Evolutionary conservation across 2,329 filamentous ascomycete genomes (phyloP), one percentile per base, ranked within the genome.

Genomic region (Aureobasidium sp.): DNA sequence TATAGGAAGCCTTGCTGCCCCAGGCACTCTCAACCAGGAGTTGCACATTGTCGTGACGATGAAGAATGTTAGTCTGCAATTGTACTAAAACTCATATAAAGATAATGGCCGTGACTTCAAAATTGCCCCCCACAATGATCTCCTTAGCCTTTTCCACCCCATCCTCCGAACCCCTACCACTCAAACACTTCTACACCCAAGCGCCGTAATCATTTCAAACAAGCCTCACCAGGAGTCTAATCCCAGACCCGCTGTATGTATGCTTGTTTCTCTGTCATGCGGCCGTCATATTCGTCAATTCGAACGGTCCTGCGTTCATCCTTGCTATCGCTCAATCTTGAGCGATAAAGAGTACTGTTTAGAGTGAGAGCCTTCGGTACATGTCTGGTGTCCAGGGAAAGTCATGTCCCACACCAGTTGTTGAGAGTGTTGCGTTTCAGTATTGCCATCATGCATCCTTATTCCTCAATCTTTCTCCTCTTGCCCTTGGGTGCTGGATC

Each of bases 401-500:
- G 24, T n/a, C 29, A n/a, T 37, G 19, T 52, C 33, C 19, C 7
- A 19, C 14, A 39, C 33, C 49, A 27, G 19, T 15, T 8, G 14
- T 39, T 11, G 33, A 27, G 17, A 27, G 19, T 9, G 6, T 39
- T 39, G 49, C 35, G 8, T 42, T 29, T 14, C 5, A 40, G 17
- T 15, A 40, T 5, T 15, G 3, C 35, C 12, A 29, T 6, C 8
- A 5, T n/a, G 9, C 50, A 19, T 29, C 2, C 17, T 62, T 44
- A 62, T 33, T 63, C 62, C 24, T 63, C 81, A 63, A 85, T 75
- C 79, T 90, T 95, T 78, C 92, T 87, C 77, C 91, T 85, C 82
- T 97, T 97, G 66, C 92, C 92, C 74, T 92, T 92, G 8, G 91
- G 93, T 40, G 92, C 91, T 27, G 92, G 90, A 67, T 91, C 89